A percentile compares a stretch with the other conserved stretches of the same genome.
phyloP scores from a whole-genome alignment of 495 filamentous ascomycete species.

The Trichocladium uniseriatum region DNA sequence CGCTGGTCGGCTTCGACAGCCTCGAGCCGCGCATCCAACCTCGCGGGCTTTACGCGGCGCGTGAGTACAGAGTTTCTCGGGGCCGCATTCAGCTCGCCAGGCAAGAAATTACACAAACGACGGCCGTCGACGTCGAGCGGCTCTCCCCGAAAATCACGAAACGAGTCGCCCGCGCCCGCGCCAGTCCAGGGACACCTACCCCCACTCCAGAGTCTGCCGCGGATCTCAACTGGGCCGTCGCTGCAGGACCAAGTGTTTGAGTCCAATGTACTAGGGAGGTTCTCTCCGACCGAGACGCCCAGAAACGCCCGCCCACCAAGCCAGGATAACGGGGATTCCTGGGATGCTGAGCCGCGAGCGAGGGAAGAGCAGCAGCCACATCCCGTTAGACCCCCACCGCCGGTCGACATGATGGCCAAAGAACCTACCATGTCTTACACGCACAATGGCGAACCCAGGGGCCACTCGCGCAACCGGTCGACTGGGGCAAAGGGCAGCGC shows the following conservation, averaged over 20 bases:
- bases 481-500: slow-evolving; percentile 33
- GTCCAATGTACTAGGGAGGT: slow-evolving; percentile 15
- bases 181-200: slow-evolving; percentile 20
- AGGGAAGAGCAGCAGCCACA: slow-evolving; percentile 12
- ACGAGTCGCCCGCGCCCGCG: slow-evolving; percentile 17
- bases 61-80: slow-evolving; percentile 37
- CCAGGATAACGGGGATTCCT: slow-evolving; percentile 13
- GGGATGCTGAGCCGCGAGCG: slow-evolving; percentile 19
- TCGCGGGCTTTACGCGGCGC: slow-evolving; percentile 48
- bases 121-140: slow-evolving; percentile 21
- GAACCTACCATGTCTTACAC: slow-evolving; percentile 25
- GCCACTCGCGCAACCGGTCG: slow-evolving; percentile 44
- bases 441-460: slow-evolving; percentile 28
- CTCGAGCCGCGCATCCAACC: slow-evolving; percentile 55
- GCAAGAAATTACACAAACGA: slow-evolving; percentile 22
- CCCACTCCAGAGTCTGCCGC: slow-evolving; percentile 27
- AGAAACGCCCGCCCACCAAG: slow-evolving; percentile 4
- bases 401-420: slow-evolving; percentile 4
- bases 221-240: slow-evolving; percentile 32
- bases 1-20: slow-evolving; percentile 74
- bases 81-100: slow-evolving; percentile 18
- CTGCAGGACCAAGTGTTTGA: slow-evolving; percentile 27
- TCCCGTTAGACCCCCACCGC: slow-evolving; percentile 7
- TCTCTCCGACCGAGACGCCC: slow-evolving; percentile 8
- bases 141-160: slow-evolving; percentile 15